Evolutionary conservation across 2,329 filamentous ascomycete species (phyloP).

Genomic region (Colletotrichum nymphaeae): DNA sequence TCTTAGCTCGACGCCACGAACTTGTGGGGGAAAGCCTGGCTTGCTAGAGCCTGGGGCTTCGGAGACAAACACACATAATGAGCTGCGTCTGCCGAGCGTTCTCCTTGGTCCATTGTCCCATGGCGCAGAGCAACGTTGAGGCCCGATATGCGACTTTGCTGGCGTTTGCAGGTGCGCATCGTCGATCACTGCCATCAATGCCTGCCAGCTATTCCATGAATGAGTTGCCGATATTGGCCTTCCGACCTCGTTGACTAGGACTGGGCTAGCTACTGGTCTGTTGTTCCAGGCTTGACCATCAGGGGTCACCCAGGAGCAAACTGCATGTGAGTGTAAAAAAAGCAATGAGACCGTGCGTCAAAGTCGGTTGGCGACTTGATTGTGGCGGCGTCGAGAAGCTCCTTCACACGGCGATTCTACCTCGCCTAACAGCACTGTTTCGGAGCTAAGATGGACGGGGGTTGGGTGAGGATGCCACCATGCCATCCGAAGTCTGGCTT

Average conservation of each 20-base stretch:
- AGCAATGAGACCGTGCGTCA: conserved; percentile 15
- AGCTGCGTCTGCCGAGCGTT: conserved; percentile 3
- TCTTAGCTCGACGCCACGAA: conserved; percentile 32
- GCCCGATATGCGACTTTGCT: background rate
- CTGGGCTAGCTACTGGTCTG: conserved; percentile 5
- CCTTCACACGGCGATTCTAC: conserved; percentile 10
- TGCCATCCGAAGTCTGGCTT: conserved; percentile 28
- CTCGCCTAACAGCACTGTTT: background rate
- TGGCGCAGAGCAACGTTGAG: background rate
- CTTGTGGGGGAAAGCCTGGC: conserved; percentile 26
- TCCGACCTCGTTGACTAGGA: background rate
- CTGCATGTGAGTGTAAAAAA: conserved; percentile 3
- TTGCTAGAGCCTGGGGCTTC: background rate
- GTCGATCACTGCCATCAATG: conserved; percentile 19
- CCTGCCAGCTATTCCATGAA: background rate
- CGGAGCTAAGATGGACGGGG: background rate
- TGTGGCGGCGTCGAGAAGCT: conserved; percentile 25
- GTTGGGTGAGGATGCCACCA: conserved; percentile 17
- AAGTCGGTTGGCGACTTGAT: conserved; percentile 4
- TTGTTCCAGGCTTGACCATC: conserved; percentile 15
- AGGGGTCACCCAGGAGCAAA: background rate
- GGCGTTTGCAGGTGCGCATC: background rate
- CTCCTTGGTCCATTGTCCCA: background rate
- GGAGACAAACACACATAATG: conserved; percentile 10
- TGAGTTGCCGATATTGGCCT: background rate